Base-by-base conservation (phyloP, 352 stramenopile genomes). In the Phytophthora pinifolia region DNA sequence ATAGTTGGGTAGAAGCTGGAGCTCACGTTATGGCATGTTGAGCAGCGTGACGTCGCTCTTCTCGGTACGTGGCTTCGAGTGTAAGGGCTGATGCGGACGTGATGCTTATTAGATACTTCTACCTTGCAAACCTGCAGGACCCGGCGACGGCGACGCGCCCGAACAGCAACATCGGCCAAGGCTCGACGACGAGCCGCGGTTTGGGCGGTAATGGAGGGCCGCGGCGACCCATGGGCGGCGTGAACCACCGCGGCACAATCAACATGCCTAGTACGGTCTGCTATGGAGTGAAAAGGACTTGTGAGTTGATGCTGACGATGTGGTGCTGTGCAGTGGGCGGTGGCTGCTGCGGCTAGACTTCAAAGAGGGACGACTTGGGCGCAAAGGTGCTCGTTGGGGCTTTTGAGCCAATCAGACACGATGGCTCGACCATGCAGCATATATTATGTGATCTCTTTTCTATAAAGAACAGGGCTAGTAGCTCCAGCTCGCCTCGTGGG, bases 31-130 rank as follows among this genome's bases (percentile, higher is more conserved):
- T 39, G 41, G 15, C 41, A 1, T 57, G 25, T 25, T 51, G 15
- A 17, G 43, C 46, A 81, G 63, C 34, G 57, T 63, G 7, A 82
- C 75, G 12, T 79, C 81, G 12, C 54, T 92, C 10, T 88, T 92
- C 54, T 75, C 78, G 37, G 81, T 89, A 46, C 18, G 67, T 48
- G 2, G 10, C 2, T 46, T 9, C 46, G 37, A 2, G 12, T 38
- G 14, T 17, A 25, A 41, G 14, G 34, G 13, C 30, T 68, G 6
- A 63, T 17, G 9, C 43, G 25, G 44, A 44, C 13, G 3, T 25
- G 20, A 25, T 25, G 20, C 20, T 25, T 25, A 25, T 25, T 25
- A 25, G 3, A 25, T 27, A 27, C 2, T 6, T 27, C 2, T 27
- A 27, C 22, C n/a, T 27, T 27, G 22, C 22, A 27, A 29, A 47